Conservation (phyloP, 495 filamentous ascomycete species). For the Glarea lozoyensis region DNA sequence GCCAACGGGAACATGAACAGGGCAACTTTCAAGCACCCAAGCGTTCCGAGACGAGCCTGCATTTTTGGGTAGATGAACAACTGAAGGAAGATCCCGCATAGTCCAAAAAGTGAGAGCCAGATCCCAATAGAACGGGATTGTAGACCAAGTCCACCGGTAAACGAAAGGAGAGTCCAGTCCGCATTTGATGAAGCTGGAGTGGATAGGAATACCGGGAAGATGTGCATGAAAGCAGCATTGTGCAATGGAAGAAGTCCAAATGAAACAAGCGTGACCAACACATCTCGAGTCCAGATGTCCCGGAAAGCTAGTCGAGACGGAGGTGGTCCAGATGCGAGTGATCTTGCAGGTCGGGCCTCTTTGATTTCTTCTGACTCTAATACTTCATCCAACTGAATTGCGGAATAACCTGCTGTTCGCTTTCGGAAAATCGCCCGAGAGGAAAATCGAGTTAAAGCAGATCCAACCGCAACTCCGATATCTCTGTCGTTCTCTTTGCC, state of each 20-base stretch:
- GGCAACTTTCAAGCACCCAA: constrained; percentile 48
- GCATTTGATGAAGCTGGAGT: constrained; percentile 46
- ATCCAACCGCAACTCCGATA: constrained; percentile 17
- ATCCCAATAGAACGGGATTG: constrained; percentile 59
- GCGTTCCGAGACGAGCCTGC: constrained; percentile 50
- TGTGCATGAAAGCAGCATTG: constrained; percentile 63
- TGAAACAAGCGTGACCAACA: constrained; percentile 50
- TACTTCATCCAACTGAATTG: not conserved
- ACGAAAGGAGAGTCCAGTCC: constrained; percentile 46
- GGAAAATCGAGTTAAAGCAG: constrained; percentile 6
- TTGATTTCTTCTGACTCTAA: constrained; percentile 7
- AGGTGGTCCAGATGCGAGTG: not conserved
- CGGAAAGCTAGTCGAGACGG: constrained; percentile 36
- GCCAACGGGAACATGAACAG: constrained; percentile 56
- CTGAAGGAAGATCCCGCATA: constrained; percentile 61
- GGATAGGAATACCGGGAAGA: constrained; percentile 66
- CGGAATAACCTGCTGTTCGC: constrained; percentile 15
- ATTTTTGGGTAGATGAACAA: constrained; percentile 61
- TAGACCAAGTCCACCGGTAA: constrained; percentile 65
- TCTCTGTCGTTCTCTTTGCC: constrained; percentile 24
- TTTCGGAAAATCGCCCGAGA: constrained; percentile 12
- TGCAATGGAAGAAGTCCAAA: constrained; percentile 66
- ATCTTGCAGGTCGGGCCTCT: not conserved
- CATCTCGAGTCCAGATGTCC: constrained; percentile 53
- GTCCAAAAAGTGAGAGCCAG: constrained; percentile 59